A percentile compares a stretch with the other conserved stretches of the same genome.
Evolutionary conservation across 2,329 filamentous ascomycete genomes (phyloP).

Genomic region (Aspergillus awamori): DNA sequence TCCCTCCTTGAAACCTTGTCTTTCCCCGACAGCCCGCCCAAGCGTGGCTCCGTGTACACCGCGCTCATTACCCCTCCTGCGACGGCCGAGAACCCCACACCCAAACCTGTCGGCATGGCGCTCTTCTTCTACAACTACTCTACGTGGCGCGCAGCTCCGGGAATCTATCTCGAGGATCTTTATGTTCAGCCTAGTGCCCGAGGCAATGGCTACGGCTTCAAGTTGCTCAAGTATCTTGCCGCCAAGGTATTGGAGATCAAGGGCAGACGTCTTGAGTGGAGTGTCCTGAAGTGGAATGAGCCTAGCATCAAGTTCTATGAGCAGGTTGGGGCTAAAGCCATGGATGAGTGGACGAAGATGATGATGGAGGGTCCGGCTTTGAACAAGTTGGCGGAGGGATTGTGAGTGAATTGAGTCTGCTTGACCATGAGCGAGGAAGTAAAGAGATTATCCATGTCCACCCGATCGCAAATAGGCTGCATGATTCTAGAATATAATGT

Average conservation of each 20-base stretch:
- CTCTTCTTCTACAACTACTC: slow-evolving; percentile 96
- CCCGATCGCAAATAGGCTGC: background rate
- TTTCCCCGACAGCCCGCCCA: slow-evolving; percentile 62
- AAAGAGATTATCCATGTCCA: background rate
- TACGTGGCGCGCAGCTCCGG: slow-evolving; percentile 84
- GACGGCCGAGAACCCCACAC: slow-evolving; percentile 40
- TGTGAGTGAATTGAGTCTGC: background rate
- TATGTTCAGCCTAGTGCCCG: slow-evolving; percentile 74
- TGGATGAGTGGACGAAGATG: slow-evolving; percentile 56
- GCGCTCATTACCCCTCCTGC: slow-evolving; percentile 64
- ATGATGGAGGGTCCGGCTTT: slow-evolving; percentile 52
- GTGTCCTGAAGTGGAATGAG: slow-evolving; percentile 89
- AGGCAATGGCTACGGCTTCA: slow-evolving; percentile 77
- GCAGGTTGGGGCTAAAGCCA: slow-evolving; percentile 46
- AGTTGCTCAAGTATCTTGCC: slow-evolving; percentile 75
- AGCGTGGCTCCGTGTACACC: slow-evolving; percentile 69
- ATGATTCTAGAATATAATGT: background rate
- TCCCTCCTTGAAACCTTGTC: slow-evolving; percentile 75
- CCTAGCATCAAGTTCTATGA: slow-evolving; percentile 85
- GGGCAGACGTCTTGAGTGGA: slow-evolving; percentile 83
- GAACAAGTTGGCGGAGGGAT: slow-evolving; percentile 42
- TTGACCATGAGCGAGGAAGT: background rate
- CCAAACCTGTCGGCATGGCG: slow-evolving; percentile 71
- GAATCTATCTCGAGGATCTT: slow-evolving; percentile 93
- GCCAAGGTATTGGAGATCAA: slow-evolving; percentile 72